Base-by-base conservation (phyloP, 768 basidiomycete genomes). In the Suillus brevipes region DNA sequence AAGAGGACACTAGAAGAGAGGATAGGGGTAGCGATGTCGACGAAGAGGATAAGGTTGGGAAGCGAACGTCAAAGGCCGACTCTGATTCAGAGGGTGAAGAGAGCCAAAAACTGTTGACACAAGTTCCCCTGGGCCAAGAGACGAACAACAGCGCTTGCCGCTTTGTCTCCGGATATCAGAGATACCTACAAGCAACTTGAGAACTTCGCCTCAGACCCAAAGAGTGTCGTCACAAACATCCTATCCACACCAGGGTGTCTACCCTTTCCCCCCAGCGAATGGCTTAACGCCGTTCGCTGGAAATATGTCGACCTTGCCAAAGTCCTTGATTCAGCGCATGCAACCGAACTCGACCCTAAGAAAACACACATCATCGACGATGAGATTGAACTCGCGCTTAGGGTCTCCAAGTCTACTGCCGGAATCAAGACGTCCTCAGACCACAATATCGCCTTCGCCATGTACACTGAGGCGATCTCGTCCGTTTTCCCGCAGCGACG, bases 271-370 rank as follows among this genome's bases (percentile, higher is more conserved):
- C 49, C 60, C 0, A 36, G 59, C 2, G 66, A 71, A 20, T 71
- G 68, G 68, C 28, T 57, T 1, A 67, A 69, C 12, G 16, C 18
- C 6, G 6, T 70, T 7, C 62, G 50, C 0, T 64, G 66, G 5
- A 36, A 47, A 0, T 42, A 42, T 0, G 37, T 68, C 3, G 60
- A 71, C 28, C 65, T 71, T 0, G 9, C 38, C 0, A 71, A 71
- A 1, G 68, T 69, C 10, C 68, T 71, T 1, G 47, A 66, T 1
- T 60, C 60, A 0, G 64, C 58, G 0, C 67, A 68, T 6, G 28
- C 61, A 0, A 65, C 62, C 0, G 53, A 67, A 1, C 6, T 69
- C 1, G 45, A 71, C 0, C 13, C 58, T 0, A 71, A 69, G 7
- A 47, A 68, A 37, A 34, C 62, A 0, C 64, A 66, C 3, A 60